A percentile compares a stretch with the other conserved stretches of the same genome.
Evolutionary conservation across 495 filamentous ascomycete species (phyloP).

Genomic region (Talaromyces nanjingensis): DNA sequence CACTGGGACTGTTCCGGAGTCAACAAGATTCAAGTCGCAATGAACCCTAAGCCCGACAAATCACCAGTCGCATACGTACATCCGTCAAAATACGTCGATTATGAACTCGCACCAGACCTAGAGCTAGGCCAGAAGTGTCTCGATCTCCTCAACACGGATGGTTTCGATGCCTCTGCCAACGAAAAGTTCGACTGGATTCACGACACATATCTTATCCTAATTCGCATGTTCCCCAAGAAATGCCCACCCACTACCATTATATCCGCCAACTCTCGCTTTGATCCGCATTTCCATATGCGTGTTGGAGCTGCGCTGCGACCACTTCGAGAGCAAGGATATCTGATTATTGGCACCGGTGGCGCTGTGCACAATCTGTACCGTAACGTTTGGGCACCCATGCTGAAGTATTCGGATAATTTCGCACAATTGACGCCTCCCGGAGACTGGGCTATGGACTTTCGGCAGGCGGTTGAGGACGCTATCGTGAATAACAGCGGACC

Average conservation of each 20-base stretch:
- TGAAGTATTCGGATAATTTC: slow-evolving; percentile 53
- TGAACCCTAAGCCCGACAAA: slow-evolving; percentile 48
- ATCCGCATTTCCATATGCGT: slow-evolving; percentile 53
- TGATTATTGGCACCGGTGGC: slow-evolving; percentile 55
- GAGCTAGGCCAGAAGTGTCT: slow-evolving; percentile 37
- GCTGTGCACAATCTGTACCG: slow-evolving; percentile 59
- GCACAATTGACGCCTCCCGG: slow-evolving; percentile 49
- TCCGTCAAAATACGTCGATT: slow-evolving; percentile 50
- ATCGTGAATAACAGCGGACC: slow-evolving; percentile 42
- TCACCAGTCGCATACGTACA: slow-evolving; percentile 53
- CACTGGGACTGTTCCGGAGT: slow-evolving; percentile 47
- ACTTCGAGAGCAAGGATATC: slow-evolving; percentile 40
- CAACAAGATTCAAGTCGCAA: slow-evolving; percentile 46
- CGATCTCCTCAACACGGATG: slow-evolving; percentile 30
- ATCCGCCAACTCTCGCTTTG: slow-evolving; percentile 50
- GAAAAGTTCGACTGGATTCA: slow-evolving; percentile 56
- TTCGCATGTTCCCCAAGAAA: slow-evolving; percentile 52
- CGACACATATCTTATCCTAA: slow-evolving; percentile 56
- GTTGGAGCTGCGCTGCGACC: slow-evolving; percentile 45
- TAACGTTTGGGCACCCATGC: slow-evolving; percentile 54
- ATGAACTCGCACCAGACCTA: slow-evolving; percentile 49
- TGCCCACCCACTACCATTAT: slow-evolving; percentile 54
- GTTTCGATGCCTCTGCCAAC: slow-evolving; percentile 45
- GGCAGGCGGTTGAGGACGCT: slow-evolving; percentile 51
- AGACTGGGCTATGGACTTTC: slow-evolving; percentile 49